Conservation (phyloP, 306 rosid species). For the Prunus davidiana region DNA sequence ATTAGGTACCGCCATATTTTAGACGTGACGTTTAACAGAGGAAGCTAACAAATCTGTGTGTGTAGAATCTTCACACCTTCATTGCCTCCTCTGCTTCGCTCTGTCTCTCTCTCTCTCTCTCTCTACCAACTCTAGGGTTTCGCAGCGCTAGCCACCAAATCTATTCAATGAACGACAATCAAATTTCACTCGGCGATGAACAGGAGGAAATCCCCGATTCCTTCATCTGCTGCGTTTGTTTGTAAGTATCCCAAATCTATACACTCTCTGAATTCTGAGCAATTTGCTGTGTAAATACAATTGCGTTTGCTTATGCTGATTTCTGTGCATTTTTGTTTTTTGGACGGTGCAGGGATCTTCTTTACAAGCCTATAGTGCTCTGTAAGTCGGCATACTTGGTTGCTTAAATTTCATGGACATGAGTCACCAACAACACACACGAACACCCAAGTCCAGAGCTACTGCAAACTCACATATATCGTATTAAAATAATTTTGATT, state of each 20-base stretch:
- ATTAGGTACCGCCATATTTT: background rate
- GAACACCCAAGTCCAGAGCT: no score
- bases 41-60: background rate
- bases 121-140: background rate
- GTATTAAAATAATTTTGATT: background rate
- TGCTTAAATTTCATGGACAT: background rate
- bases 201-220: constrained; percentile 48
- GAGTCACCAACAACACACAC: no score
- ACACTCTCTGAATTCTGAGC: background rate
- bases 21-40: background rate
- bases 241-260: constrained; percentile 38
- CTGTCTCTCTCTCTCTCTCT: background rate
- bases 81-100: background rate
- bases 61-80: background rate
- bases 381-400: constrained; percentile 43
- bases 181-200: constrained; percentile 14
- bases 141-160: background rate
- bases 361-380: constrained; percentile 84
- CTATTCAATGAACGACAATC: constrained; percentile 27
- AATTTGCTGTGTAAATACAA: background rate
- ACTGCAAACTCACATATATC: no score
- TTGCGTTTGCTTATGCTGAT: background rate
- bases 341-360: constrained; percentile 64
- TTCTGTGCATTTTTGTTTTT: background rate
- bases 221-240: constrained; percentile 72